Base-by-base conservation (phyloP, 2,329 filamentous ascomycete species). In the Ophiostoma populinum region DNA sequence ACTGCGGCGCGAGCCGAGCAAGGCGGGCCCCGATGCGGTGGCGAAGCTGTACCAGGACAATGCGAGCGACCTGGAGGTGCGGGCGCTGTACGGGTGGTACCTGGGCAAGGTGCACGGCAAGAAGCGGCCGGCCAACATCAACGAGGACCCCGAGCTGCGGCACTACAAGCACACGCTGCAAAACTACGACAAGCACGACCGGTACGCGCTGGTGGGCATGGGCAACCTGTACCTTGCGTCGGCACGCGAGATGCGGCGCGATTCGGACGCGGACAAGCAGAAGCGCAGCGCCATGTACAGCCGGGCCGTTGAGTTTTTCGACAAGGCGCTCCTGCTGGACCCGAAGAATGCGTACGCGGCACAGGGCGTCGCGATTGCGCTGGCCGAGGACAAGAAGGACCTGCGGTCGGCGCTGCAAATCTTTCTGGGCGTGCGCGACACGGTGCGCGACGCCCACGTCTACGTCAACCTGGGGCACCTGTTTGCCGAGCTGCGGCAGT, bases 91-190 rank as follows among this genome's bases (percentile, higher is more conserved):
- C 47, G 90, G 87, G 6, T 98, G 87, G 86, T 95, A 92, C 52
- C 65, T 93, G 18, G 85, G 85, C 53, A 85, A 82, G 51, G 62
- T 71, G 12, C 64, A 70, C 46, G 77, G 80, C 10, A 85, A 87
- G 55, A 93, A 90, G 58, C 71, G 78, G 38, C 75, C 76, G 4
- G 61, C 70, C 34, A 87, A 90, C 49, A 67, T 94, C 40, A 74
- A 74, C 12, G 86, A 95, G 49, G 92, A 98, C 50, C 75, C 76
- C 22, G 90, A 98, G 54, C 78, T 93, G 48, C 74, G 85, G 4
- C 86, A 94, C 52, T 92, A 92, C 65, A 98, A 95, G 58, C 85
- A 94, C 54, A 95, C 87, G 0, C 62, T 98, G 20, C 83, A 92
- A 52, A 75, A 86, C 45, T 79, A 85, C 52, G 87, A 98, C 60